phyloP scores from a whole-genome alignment of 2,329 filamentous ascomycete species.

The Conoideocrella luteorostrata region DNA sequence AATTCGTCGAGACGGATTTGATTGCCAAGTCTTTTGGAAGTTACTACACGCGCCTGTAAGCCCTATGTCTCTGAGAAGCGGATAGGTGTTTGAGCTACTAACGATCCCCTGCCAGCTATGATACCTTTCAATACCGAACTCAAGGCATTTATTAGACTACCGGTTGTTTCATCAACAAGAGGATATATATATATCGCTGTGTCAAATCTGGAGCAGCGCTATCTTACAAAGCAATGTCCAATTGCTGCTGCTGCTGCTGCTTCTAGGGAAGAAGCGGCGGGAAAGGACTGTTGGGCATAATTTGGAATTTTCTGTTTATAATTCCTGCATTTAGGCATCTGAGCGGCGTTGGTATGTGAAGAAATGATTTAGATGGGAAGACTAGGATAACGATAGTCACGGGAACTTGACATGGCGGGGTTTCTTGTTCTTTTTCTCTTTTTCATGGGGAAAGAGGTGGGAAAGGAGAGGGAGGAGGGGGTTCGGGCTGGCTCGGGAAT shows the following conservation, averaged over 20 bases:
- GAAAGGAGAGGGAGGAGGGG: too few relatives aligned
- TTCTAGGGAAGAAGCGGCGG: neutral
- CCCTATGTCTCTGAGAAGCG: constrained; percentile 3
- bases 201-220: too few relatives aligned
- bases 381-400: neutral
- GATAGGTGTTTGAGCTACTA: neutral
- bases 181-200: too few relatives aligned
- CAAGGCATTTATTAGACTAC: constrained; percentile 70
- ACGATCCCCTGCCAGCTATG: constrained; percentile 49
- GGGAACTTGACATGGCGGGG: too few relatives aligned
- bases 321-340: constrained; percentile 8
- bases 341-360: constrained; percentile 6
- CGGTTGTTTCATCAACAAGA: neutral
- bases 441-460: too few relatives aligned
- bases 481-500: too few relatives aligned
- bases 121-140: constrained; percentile 82
- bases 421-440: too few relatives aligned
- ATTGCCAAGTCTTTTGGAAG: constrained; percentile 77
- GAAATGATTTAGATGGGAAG: neutral
- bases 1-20: constrained; percentile 73
- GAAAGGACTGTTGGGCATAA: neutral
- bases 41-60: constrained; percentile 80
- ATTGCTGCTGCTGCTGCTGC: neutral
- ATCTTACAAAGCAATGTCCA: too few relatives aligned
- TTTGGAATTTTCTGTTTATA: neutral